Percentiles rank a stretch among this genome's conserved stretches.
These are phyloP conservation scores for Diaporthe amygdali DNA, from an alignment of 2,329 filamentous ascomycete genomes.

Conservation along the genomic window DNA sequence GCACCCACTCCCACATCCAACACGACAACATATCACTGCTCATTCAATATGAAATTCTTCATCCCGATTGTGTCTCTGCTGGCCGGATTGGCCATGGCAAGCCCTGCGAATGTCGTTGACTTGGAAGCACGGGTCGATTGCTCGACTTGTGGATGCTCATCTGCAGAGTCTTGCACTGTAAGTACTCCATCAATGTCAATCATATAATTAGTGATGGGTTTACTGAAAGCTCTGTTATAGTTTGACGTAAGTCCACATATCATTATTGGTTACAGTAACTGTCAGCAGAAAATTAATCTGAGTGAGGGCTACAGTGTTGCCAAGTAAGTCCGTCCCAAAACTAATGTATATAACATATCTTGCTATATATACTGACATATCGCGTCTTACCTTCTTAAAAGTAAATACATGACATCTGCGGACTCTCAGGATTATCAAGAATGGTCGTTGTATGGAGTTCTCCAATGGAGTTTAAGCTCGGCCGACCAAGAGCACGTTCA, in stretches of 20 bases:
- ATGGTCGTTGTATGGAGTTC: background rate
- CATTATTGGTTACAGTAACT: background rate
- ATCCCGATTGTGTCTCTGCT: slow-evolving; percentile 20
- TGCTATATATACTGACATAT: background rate
- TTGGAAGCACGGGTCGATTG: slow-evolving; percentile 24
- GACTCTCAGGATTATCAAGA: background rate
- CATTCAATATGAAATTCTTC: slow-evolving; percentile 25
- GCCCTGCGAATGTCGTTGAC: slow-evolving; percentile 10
- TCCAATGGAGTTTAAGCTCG: background rate
- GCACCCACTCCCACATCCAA: background rate
- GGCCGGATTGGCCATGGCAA: slow-evolving; percentile 20
- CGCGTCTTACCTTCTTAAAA: background rate
- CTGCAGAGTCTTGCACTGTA: slow-evolving; percentile 23
- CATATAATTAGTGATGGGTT: background rate
- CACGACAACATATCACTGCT: background rate
- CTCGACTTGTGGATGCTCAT: slow-evolving; percentile 22
- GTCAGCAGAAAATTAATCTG: background rate
- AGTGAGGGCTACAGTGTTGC: background rate
- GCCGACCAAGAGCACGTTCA: background rate
- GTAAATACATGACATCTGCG: background rate
- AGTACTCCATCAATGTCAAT: background rate
- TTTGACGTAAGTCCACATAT: background rate
- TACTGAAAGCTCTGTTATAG: background rate
- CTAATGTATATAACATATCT: background rate
- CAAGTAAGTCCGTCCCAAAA: background rate